Evolutionary conservation across 208 protist species (phyloP).

Genomic region (Borovskyia barvae): DNA sequence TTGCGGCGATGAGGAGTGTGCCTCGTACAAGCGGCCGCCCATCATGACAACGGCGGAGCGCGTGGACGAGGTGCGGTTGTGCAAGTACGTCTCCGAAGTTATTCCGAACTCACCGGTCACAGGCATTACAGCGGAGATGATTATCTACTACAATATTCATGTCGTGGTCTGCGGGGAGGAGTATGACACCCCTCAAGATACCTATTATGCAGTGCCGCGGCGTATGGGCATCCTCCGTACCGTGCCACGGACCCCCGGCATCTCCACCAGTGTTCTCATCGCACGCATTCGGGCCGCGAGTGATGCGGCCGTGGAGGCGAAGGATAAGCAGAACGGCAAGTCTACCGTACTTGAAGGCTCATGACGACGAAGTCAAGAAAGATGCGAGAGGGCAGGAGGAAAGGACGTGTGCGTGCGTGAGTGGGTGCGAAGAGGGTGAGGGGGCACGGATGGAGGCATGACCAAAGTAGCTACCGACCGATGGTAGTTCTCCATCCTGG

Average conservation of each 20-base stretch:
- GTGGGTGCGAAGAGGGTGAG: not conserved
- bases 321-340: slow-evolving; percentile 47
- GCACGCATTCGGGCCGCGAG: slow-evolving; percentile 65
- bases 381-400: too few species aligned
- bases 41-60: slow-evolving; percentile 92
- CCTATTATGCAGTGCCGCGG: slow-evolving; percentile 86
- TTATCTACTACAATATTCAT: slow-evolving; percentile 92
- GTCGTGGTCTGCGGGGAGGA: slow-evolving; percentile 90
- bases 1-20: slow-evolving; percentile 86
- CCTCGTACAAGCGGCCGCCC: slow-evolving; percentile 86
- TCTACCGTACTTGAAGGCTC: slow-evolving; percentile 39
- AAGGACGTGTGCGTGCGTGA: too few species aligned
- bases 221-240: slow-evolving; percentile 85
- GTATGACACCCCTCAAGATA: slow-evolving; percentile 87
- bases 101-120: slow-evolving; percentile 85
- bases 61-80: slow-evolving; percentile 84
- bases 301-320: slow-evolving; percentile 52
- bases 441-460: too few species aligned
- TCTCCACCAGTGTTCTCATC: slow-evolving; percentile 89
- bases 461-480: too few species aligned
- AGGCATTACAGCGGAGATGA: slow-evolving; percentile 87
- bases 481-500: too few species aligned
- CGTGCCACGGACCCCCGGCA: slow-evolving; percentile 88
- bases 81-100: slow-evolving; percentile 89
- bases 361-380: slow-evolving; percentile 4